Evolutionary conservation across 2,329 filamentous ascomycete species (phyloP).

Genomic region (Ramichloridium luteum): DNA sequence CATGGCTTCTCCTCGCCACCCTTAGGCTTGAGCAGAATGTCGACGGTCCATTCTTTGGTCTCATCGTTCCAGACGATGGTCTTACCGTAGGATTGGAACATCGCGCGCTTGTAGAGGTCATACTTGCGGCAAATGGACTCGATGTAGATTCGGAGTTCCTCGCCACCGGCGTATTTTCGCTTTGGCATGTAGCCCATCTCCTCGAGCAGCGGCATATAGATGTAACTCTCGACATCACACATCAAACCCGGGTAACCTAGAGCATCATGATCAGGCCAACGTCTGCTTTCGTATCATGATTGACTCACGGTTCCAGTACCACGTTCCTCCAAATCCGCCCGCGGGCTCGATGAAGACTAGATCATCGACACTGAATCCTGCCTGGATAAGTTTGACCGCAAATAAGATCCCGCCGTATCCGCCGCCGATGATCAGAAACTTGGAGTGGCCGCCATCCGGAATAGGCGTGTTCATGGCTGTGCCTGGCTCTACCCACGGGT

Average conservation of each 20-base stretch:
- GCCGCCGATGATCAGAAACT: constrained; percentile 29
- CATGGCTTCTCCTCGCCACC: constrained; percentile 13
- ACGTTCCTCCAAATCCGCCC: constrained; percentile 38
- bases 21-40: constrained; percentile 21
- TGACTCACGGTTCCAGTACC: constrained; percentile 33
- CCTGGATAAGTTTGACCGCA: constrained; percentile 29
- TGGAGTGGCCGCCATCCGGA: constrained; percentile 11
- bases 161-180: constrained; percentile 34
- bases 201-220: constrained; percentile 50
- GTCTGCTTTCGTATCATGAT: background rate
- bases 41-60: constrained; percentile 23
- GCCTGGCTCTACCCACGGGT: constrained; percentile 19
- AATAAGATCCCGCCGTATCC: constrained; percentile 34
- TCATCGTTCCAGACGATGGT: constrained; percentile 38
- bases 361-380: constrained; percentile 25
- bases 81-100: constrained; percentile 38
- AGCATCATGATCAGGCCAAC: constrained; percentile 1
- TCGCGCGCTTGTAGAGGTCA: constrained; percentile 28
- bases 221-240: constrained; percentile 49
- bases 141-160: constrained; percentile 37
- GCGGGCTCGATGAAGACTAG: constrained; percentile 35
- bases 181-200: constrained; percentile 48
- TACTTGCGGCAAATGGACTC: constrained; percentile 35
- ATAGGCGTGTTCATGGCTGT: constrained; percentile 12
- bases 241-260: constrained; percentile 32